Evolutionary conservation across 345 rosid genomes (phyloP), one percentile per base, ranked within the genome.

Genomic region (Psidium guajava): DNA sequence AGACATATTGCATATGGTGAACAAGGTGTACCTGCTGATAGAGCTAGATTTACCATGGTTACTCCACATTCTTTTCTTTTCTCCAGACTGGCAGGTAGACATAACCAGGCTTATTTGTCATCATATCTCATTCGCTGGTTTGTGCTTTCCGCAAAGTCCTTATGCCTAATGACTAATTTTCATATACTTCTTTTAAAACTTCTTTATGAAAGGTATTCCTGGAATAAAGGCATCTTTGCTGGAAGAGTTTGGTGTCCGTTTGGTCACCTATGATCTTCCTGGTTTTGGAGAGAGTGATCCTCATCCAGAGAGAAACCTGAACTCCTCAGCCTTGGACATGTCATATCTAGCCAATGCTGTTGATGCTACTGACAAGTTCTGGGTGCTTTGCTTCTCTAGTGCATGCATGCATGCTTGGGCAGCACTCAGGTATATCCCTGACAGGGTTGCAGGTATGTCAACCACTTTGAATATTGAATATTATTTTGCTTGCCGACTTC

Each of bases 261-360:
- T 95, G 89, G 87, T 97, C 82, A 92, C 98, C 24, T 97, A 94
- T 89, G 99, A 97, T 88, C 97, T 95, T 88, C 98, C 99, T 85
- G 98, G 99, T 77, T 95, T 97, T 90, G 99, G 99, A 84, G 99
- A 97, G 90, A 97, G 99, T 86, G 99, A 95, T 92, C 95, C 96
- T 88, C 95, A 93, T 90, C 91, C 93, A 55, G 82, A 84, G 87
- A 90, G 99, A 87, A 92, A 93, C 87, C 96, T 95, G 58, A 97
- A 94, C 82, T 93, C 99, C 56, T 97, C 98, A 57, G 98, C 98
- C 12, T 80, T 89, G 8, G 98, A 97, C 88, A 94, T 97, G 92
- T 88, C 92, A 61, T 86, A 88, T 84, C 89, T 97, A 82, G 99
- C 96, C 49, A 58, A 90, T 88, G 96, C 96, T 84, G 84, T 95